These are phyloP conservation scores for Penicillium sp. DNA, from an alignment of 2,329 filamentous ascomycete species.

Conservation along the genomic window DNA sequence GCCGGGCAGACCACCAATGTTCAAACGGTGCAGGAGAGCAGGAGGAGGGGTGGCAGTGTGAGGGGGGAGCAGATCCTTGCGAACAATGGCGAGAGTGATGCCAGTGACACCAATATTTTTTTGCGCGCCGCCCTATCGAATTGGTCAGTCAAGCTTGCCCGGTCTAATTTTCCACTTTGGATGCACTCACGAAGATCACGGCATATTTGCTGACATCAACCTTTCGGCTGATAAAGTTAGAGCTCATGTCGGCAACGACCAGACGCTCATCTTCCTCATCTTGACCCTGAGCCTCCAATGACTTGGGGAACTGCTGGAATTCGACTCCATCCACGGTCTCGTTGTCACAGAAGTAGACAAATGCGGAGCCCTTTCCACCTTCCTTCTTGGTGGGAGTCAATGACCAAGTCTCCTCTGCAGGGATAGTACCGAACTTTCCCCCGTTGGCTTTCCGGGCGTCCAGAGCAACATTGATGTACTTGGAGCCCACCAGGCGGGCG, in stretches of 20 bases:
- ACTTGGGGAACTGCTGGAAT: slow-evolving; percentile 71
- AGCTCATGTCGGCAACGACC: slow-evolving; percentile 90
- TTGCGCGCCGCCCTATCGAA: slow-evolving; percentile 67
- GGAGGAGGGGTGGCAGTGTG: slow-evolving; percentile 64
- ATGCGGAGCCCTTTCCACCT: slow-evolving; percentile 52
- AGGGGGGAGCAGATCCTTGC: slow-evolving; percentile 75
- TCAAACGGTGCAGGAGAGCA: slow-evolving; percentile 69
- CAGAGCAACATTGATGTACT: slow-evolving; percentile 73
- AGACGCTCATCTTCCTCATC: slow-evolving; percentile 66
- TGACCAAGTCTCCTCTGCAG: slow-evolving; percentile 73
- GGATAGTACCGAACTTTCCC: slow-evolving; percentile 85
- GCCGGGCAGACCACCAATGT: slow-evolving; percentile 62
- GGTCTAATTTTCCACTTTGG: neutral
- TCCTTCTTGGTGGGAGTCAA: slow-evolving; percentile 63
- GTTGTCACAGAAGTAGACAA: slow-evolving; percentile 91
- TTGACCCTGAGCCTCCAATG: slow-evolving; percentile 55
- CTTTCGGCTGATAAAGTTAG: slow-evolving; percentile 82
- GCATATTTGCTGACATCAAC: slow-evolving; percentile 78
- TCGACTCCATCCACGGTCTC: slow-evolving; percentile 81
- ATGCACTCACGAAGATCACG: slow-evolving; percentile 70
- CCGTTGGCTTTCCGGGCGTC: slow-evolving; percentile 65
- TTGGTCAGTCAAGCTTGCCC: slow-evolving; percentile 12
- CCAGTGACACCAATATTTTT: slow-evolving; percentile 90
- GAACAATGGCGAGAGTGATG: slow-evolving; percentile 81
- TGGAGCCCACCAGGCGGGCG: slow-evolving; percentile 69